phyloP scores from a whole-genome alignment of 2,329 filamentous ascomycete species.

The Fusarium albidum region DNA sequence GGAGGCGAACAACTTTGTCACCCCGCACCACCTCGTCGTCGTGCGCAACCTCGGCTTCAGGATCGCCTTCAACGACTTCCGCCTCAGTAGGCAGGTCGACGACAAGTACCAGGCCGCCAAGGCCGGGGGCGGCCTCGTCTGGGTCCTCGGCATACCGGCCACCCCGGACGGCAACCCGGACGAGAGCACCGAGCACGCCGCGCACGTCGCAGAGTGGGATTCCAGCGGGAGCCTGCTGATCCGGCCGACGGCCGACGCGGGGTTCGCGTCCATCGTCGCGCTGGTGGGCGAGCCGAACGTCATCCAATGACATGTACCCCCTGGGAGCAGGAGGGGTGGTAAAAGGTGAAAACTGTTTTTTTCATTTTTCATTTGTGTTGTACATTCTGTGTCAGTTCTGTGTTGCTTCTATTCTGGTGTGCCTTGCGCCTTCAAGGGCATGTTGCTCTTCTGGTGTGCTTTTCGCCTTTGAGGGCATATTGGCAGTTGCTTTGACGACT shows the following conservation, averaged over 20 bases:
- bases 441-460: no score
- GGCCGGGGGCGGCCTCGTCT: slow-evolving; percentile 14
- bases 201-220: slow-evolving; percentile 31
- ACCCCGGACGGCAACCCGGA: slow-evolving; percentile 24
- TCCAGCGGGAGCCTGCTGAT: slow-evolving; percentile 10
- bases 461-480: no score
- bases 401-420: no score
- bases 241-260: slow-evolving; percentile 22
- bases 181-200: slow-evolving; percentile 25
- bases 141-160: slow-evolving; percentile 29
- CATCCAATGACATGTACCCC: background rate
- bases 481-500: no score
- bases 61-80: slow-evolving; percentile 12
- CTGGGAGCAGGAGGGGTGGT: no score
- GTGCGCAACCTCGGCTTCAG: slow-evolving; percentile 31
- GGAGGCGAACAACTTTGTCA: slow-evolving; percentile 30
- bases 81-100: slow-evolving; percentile 3
- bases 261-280: slow-evolving; percentile 30
- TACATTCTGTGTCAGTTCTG: no score
- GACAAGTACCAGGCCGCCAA: slow-evolving; percentile 22
- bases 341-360: no score
- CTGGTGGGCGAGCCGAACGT: slow-evolving; percentile 30
- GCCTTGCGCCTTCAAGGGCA: no score
- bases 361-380: no score
- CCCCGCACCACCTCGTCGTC: slow-evolving; percentile 27